Evolutionary conservation across 164 flowering plant genomes (phyloP).

Genomic region (Annona squamosa): DNA sequence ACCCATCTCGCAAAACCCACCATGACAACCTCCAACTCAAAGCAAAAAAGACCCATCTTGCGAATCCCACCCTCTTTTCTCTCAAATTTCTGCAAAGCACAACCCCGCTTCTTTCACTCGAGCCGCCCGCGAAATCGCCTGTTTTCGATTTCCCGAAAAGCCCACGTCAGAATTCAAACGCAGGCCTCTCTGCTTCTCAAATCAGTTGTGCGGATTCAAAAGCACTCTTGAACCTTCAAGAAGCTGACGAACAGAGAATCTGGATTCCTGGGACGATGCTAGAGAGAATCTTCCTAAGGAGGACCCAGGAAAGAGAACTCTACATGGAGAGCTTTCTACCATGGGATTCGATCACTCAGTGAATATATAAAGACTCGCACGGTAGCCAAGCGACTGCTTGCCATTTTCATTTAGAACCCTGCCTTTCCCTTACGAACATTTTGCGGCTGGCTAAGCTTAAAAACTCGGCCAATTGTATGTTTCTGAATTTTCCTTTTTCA

Average conservation of each 20-base stretch:
- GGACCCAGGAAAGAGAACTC: not conserved
- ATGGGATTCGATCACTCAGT: not conserved
- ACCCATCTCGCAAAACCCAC: not conserved
- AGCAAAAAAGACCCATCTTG: conserved; percentile 1
- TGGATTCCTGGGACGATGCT: not conserved
- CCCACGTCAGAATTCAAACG: not conserved
- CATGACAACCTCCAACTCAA: not conserved
- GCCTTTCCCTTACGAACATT: too few relatives aligned
- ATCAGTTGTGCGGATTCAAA: conserved; percentile 3
- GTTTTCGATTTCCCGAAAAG: not conserved
- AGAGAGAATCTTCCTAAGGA: conserved; percentile 1
- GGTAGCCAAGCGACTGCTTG: too few relatives aligned
- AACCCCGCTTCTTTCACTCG: not conserved
- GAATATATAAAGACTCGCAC: not conserved
- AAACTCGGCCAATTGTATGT: too few relatives aligned
- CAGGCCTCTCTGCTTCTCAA: not conserved
- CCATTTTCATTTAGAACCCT: too few relatives aligned
- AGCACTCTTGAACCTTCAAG: not conserved
- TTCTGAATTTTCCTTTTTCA: too few relatives aligned
- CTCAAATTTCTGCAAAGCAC: not conserved
- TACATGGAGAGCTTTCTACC: not conserved
- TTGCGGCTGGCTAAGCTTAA: too few relatives aligned
- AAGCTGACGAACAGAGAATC: not conserved
- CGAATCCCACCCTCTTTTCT: not conserved
- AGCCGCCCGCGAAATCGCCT: not conserved